Conservation (phyloP, 805 yeast species). For the Suhomyces emberorum region DNA sequence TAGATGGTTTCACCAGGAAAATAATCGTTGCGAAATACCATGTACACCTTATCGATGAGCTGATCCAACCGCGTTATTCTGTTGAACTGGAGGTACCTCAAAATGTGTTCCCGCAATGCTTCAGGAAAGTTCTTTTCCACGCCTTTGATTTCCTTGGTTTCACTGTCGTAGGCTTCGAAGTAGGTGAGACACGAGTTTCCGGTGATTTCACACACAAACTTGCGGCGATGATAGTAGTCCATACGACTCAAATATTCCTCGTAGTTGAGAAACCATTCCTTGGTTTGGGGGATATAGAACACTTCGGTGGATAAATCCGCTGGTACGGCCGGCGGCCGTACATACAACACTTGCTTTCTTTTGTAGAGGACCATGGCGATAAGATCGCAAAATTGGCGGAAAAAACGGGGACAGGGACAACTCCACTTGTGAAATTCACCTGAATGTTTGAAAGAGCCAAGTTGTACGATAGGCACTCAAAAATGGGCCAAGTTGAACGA, state of each 20-base stretch:
- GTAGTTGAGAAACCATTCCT: slow-evolving; percentile 81
- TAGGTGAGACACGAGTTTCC: slow-evolving; percentile 90
- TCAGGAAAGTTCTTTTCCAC: slow-evolving; percentile 87
- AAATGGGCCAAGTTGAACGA: no score
- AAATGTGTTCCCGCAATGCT: slow-evolving; percentile 86
- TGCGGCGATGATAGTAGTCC: slow-evolving; percentile 69
- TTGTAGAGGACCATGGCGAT: slow-evolving; percentile 74
- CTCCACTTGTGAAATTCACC: no score
- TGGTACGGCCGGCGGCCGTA: slow-evolving; percentile 58
- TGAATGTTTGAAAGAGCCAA: no score
- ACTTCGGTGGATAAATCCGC: slow-evolving; percentile 57
- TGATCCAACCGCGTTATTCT: slow-evolving; percentile 77
- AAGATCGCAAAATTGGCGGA: no score
- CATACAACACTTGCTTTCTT: slow-evolving; percentile 63
- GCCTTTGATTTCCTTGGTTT: slow-evolving; percentile 49
- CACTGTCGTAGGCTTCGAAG: slow-evolving; percentile 83
- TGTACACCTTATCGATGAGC: slow-evolving; percentile 83
- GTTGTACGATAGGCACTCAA: no score
- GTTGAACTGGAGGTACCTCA: slow-evolving; percentile 79
- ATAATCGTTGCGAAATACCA: slow-evolving; percentile 72
- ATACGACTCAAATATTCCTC: slow-evolving; percentile 69
- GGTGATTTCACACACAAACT: slow-evolving; percentile 93
- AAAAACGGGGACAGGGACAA: no score
- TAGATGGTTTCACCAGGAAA: slow-evolving; percentile 88
- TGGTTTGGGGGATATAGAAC: slow-evolving; percentile 79